Conservation (phyloP, 768 basidiomycete species). For the Rhizopogon vinicolor region DNA sequence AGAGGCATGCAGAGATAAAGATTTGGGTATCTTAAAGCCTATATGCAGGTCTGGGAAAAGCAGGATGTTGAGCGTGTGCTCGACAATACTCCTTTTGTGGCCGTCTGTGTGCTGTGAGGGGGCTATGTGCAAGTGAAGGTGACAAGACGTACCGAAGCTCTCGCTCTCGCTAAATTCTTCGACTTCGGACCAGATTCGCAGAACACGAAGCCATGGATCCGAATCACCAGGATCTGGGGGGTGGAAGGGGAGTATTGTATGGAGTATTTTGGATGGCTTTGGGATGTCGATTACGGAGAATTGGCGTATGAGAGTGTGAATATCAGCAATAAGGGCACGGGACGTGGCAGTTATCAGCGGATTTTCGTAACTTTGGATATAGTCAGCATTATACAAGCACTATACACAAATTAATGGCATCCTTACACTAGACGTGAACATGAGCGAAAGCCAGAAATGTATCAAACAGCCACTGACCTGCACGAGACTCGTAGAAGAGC, state of each 20-base stretch:
- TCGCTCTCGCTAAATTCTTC: constrained; percentile 75
- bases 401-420: neutral
- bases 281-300: constrained; percentile 63
- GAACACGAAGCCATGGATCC: constrained; percentile 52
- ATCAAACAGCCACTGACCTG: constrained; percentile 41
- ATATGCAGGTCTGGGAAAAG: constrained; percentile 69
- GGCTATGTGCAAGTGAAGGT: constrained; percentile 1
- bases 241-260: constrained; percentile 45
- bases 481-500: constrained; percentile 67
- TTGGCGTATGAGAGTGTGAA: constrained; percentile 57
- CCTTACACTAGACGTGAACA: constrained; percentile 5
- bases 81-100: constrained; percentile 66
- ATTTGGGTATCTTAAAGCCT: constrained; percentile 35
- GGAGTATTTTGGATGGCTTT: constrained; percentile 57
- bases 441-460: neutral
- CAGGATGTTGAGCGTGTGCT: constrained; percentile 75
- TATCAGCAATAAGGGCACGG: constrained; percentile 66
- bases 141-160: constrained; percentile 57
- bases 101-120: constrained; percentile 45
- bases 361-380: constrained; percentile 62
- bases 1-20: constrained; percentile 30
- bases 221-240: constrained; percentile 17
- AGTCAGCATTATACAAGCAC: constrained; percentile 8
- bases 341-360: constrained; percentile 74
- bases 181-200: constrained; percentile 72